Base-by-base conservation (phyloP, 1,284 basidiomycete genomes). In the Tetrapyrgos nigripes region DNA sequence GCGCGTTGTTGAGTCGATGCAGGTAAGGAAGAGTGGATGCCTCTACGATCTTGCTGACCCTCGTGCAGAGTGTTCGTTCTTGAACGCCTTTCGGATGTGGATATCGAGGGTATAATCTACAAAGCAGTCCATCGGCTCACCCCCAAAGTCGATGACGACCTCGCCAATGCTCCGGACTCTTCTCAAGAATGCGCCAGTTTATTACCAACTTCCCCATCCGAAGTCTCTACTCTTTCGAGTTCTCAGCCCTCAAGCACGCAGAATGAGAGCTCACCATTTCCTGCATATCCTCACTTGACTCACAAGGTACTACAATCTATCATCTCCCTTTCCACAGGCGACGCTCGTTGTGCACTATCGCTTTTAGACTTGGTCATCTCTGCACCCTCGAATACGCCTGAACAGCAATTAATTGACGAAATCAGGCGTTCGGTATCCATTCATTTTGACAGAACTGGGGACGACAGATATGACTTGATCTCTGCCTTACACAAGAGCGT, bases 401-500 rank as follows among this genome's bases (percentile, higher is more conserved):
- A 86, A 64, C 68, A 70, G n/a, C 68, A 70, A n/a, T 69, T 89
- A 13, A 72, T 88, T 33, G 62, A 70, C 17, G 75, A 79, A 27
- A 72, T 90, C 48, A 82, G 83, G 56, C 77, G 75, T 50, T 86
- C 84, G 26, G 84, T 87, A 3, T 81, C 83, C 4, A 81, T 81
- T 9, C 81, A 83, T 13, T 94, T 93, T 67, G 91, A 94, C 69
- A 82, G 92, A 47, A 85, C 83, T 2, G 90, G 91, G 1, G 93
- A 94, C 62, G 82, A 83, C 65, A 83, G 84, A 62, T 96, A 95
- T 72, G 92, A 96, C 70, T 89, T 94, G 81, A 96, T 97, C 64
- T 91, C 87, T 28, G 94, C 94, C 5, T 74, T 94, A 64, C 95
- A 97, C 75, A 97, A 97, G 73, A 87, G 86, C 60, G 84, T 97